Evolutionary conservation across 495 filamentous ascomycete species (phyloP), one percentile per base, ranked within the genome.

Genomic region (Aspergillus asperescens): DNA sequence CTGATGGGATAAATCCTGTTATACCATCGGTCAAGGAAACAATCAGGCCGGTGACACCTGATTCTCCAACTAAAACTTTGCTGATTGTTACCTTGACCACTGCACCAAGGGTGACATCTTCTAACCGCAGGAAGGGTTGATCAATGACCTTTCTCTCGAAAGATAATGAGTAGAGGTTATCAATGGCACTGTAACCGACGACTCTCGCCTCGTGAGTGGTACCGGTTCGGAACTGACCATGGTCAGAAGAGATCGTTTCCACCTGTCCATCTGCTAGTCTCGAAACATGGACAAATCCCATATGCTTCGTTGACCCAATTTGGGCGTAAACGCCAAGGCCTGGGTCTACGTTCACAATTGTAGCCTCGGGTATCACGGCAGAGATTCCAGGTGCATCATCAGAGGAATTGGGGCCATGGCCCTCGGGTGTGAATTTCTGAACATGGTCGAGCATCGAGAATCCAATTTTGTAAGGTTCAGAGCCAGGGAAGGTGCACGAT

Each of bases 221-320:
- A 20, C 81, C 91, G 16, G 86, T 47, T 67, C 87, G 87, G 70
- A 85, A 96, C 1, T 82, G 72, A 1, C 93, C 93, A 16, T 78
- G 78, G n/a, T 79, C 75, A 49, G 87, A 79, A 3, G 86, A 85
- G 7, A 96, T 75, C 5, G 74, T 79, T 62, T 95, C 93, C 47
- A 95, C 77, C 67, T 89, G 94, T 28, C 82, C 83, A 66, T 98
- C 90, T 28, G 89, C 83, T 49, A 98, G 77, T 50, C 84, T 81
- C 0, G 93, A 97, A 40, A 97, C 94, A 66, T 98, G 93, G 9
- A 93, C 88, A 67, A 93, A 97, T 29, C 90, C 92, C 34, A 82
- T 71, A 37, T 92, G 76, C 25, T 81, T 83, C 34, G 82, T 74
- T 8, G 88, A 75, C 10, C 89, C 88, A 32, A 95, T 71, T 63